These are phyloP conservation scores for Xylaria multiplex DNA, from an alignment of 2,329 filamentous ascomycete genomes.

Conservation along the genomic window DNA sequence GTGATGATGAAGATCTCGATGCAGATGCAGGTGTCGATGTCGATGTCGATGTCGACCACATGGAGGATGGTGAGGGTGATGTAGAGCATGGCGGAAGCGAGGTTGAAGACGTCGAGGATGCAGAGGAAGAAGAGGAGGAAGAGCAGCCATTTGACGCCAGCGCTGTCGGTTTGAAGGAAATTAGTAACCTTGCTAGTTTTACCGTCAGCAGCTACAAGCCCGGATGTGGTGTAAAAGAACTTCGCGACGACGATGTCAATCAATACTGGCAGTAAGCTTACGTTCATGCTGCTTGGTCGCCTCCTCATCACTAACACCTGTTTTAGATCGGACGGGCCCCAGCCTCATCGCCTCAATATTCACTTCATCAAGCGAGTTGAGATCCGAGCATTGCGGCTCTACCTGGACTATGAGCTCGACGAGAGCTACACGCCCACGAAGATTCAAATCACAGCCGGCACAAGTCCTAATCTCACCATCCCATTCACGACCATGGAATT, in stretches of 20 bases:
- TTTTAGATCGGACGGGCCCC: constrained; percentile 79
- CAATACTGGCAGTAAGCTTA: constrained; percentile 81
- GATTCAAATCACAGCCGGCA: constrained; percentile 88
- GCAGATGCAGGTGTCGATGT: constrained; percentile 44
- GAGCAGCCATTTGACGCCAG: constrained; percentile 61
- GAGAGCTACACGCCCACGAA: constrained; percentile 97
- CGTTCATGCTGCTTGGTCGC: not conserved
- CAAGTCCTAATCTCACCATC: constrained; percentile 89
- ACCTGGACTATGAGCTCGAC: constrained; percentile 90
- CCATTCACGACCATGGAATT: constrained; percentile 86
- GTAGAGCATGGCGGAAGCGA: constrained; percentile 48
- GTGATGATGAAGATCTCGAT: constrained; percentile 44
- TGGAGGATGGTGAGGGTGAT: constrained; percentile 47
- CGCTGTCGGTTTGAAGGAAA: constrained; percentile 76
- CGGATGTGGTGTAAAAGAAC: constrained; percentile 79
- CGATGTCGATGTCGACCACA: constrained; percentile 38
- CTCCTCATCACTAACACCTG: constrained; percentile 9
- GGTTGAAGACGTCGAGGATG: constrained; percentile 50
- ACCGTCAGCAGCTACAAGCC: constrained; percentile 85
- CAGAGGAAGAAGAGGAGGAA: constrained; percentile 54
- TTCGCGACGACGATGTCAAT: constrained; percentile 76
- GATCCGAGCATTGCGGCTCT: constrained; percentile 81
- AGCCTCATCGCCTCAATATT: constrained; percentile 83
- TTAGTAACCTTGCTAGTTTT: constrained; percentile 84
- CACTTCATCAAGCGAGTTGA: constrained; percentile 87